These are phyloP conservation scores for Fusarium heterosporum DNA, from an alignment of 2,329 filamentous ascomycete genomes.

Conservation along the genomic window DNA sequence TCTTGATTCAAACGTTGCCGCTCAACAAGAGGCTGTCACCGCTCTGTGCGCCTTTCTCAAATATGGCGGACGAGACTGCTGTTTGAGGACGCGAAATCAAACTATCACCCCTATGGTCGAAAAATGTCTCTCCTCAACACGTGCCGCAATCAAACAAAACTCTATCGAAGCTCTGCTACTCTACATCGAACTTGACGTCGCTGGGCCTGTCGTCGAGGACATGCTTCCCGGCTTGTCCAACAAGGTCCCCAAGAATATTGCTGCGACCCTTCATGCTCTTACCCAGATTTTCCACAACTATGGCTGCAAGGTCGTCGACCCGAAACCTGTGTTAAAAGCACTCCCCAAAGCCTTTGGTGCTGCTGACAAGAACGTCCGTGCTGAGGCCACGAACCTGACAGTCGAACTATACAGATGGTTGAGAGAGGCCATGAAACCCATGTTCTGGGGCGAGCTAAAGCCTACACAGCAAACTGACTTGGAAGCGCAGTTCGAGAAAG, in stretches of 20 bases:
- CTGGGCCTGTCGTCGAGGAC: conserved; percentile 89
- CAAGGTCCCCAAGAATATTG: conserved; percentile 91
- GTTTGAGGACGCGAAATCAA: conserved; percentile 78
- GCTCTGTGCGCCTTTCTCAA: conserved; percentile 93
- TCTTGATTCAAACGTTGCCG: conserved; percentile 94
- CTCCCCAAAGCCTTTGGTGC: conserved; percentile 94
- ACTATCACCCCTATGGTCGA: conserved; percentile 86
- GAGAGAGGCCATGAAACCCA: conserved; percentile 96
- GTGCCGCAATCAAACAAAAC: conserved; percentile 88
- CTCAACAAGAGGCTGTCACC: conserved; percentile 90
- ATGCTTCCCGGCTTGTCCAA: conserved; percentile 84
- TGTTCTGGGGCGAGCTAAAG: conserved; percentile 97
- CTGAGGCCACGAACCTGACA: conserved; percentile 89
- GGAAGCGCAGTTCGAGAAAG: conserved; percentile 92
- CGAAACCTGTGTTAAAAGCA: conserved; percentile 88
- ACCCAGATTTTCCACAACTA: conserved; percentile 92
- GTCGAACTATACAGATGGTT: conserved; percentile 98
- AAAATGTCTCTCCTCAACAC: conserved; percentile 88
- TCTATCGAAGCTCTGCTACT: conserved; percentile 87
- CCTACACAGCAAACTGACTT: conserved; percentile 94
- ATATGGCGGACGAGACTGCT: conserved; percentile 84
- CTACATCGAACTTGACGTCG: conserved; percentile 88
- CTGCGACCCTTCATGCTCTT: conserved; percentile 77
- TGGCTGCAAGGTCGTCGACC: conserved; percentile 92
- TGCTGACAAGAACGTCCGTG: conserved; percentile 97